Conservation (phyloP, 139 green algal genomes). For the Dunaliella primolecta region DNA sequence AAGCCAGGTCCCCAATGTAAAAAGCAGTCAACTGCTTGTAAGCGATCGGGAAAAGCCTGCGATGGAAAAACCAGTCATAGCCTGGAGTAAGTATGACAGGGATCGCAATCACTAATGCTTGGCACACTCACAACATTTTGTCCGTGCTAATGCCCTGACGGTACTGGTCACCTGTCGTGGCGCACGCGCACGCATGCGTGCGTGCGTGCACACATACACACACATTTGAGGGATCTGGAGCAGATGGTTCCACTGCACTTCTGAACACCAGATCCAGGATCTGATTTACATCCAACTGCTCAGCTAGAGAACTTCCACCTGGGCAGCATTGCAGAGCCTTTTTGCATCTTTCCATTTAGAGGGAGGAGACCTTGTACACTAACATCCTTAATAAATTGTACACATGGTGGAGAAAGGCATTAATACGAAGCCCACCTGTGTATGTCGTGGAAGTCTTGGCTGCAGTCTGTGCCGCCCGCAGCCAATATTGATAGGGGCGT, state of each 20-base stretch:
- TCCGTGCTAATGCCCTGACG: not conserved
- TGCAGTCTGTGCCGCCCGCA: conserved; percentile 35
- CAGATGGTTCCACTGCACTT: no score
- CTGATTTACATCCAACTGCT: not conserved
- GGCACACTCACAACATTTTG: not conserved
- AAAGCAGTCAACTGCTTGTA: conserved; percentile 33
- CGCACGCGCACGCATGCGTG: not conserved
- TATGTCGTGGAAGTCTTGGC: conserved; percentile 35
- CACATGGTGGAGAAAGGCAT: not conserved
- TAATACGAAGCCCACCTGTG: conserved; percentile 13
- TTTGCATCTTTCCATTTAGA: no score
- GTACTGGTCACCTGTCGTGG: not conserved
- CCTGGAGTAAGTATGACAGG: not conserved
- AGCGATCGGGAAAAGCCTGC: conserved; percentile 26
- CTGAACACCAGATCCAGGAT: no score
- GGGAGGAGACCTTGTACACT: not conserved
- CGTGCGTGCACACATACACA: not conserved
- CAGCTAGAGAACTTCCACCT: not conserved
- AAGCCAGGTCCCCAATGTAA: conserved; percentile 40
- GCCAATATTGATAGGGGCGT: conserved; percentile 38
- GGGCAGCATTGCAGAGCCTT: no score
- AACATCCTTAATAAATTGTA: no score
- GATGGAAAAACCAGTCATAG: not conserved
- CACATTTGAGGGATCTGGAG: not conserved
- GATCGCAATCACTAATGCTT: not conserved